Conservation (phyloP, 1,284 basidiomycete species). For the Dichomitus squalens region DNA sequence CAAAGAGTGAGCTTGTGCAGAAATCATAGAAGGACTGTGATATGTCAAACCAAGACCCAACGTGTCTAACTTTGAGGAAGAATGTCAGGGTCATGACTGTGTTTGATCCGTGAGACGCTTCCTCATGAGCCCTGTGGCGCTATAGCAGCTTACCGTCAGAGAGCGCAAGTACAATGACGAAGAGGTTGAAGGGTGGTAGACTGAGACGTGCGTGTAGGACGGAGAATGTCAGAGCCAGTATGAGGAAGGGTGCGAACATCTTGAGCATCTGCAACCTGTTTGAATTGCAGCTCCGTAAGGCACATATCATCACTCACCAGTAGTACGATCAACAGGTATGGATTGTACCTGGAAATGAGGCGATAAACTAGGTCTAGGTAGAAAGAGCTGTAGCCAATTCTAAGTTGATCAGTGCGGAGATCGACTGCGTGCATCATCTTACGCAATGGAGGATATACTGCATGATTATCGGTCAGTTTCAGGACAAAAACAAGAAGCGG, state of each 20-base stretch:
- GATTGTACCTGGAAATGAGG: slow-evolving; percentile 83
- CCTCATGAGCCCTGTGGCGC: slow-evolving; percentile 44
- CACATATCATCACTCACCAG: too few species aligned
- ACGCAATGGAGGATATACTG: slow-evolving; percentile 86
- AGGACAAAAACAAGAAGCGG: not conserved
- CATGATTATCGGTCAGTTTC: not conserved
- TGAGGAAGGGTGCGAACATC: too few species aligned
- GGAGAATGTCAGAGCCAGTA: slow-evolving; percentile 70
- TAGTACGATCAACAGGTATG: slow-evolving; percentile 82
- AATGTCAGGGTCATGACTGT: slow-evolving; percentile 80
- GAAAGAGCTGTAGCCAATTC: slow-evolving; percentile 62
- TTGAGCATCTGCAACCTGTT: too few species aligned
- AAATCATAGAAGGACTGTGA: not conserved
- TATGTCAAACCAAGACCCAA: slow-evolving; percentile 75
- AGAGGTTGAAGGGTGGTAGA: slow-evolving; percentile 75
- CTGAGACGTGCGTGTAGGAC: slow-evolving; percentile 63
- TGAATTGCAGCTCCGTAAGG: too few species aligned
- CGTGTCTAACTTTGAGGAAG: slow-evolving; percentile 82
- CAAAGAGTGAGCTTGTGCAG: not conserved
- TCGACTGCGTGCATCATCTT: not conserved
- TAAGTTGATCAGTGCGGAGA: slow-evolving; percentile 29
- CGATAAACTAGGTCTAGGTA: slow-evolving; percentile 90
- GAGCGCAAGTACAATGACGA: too few species aligned
- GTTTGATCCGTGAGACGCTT: slow-evolving; percentile 4
- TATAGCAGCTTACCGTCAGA: slow-evolving; percentile 73